phyloP scores from a whole-genome alignment of 257 asterid genomes.

The Knoxia roxburghii region DNA sequence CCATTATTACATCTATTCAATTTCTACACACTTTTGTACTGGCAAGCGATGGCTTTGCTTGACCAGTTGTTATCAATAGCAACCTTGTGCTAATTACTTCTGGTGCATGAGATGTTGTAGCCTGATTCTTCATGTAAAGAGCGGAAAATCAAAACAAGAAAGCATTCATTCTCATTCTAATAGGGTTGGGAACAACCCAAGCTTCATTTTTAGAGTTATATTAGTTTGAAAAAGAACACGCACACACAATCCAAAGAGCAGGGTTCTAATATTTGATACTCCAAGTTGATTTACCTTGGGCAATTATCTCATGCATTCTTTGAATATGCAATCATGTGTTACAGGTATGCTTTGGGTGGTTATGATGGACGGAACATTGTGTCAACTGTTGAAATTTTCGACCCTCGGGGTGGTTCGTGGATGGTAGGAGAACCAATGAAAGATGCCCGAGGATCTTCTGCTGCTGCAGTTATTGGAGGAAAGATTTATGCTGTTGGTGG shows the following conservation, averaged over 20 bases:
- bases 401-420: constrained; percentile 65
- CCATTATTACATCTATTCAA: background rate
- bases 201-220: too few relatives aligned
- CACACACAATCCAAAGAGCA: background rate
- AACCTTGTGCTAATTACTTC: background rate
- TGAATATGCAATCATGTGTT: constrained; percentile 5
- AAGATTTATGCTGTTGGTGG: constrained; percentile 53
- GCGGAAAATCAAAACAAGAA: background rate
- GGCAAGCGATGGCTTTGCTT: background rate
- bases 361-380: constrained; percentile 49
- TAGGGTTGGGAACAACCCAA: background rate
- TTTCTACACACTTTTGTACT: background rate
- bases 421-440: constrained; percentile 45
- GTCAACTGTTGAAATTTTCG: constrained; percentile 53
- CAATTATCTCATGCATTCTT: too few relatives aligned
- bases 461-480: constrained; percentile 46
- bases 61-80: background rate
- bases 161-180: background rate
- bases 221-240: background rate
- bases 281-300: background rate
- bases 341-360: constrained; percentile 76
- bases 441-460: constrained; percentile 38
- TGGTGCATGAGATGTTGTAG: background rate
- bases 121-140: background rate
- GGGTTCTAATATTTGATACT: background rate